Evolutionary conservation across 495 filamentous ascomycete species (phyloP).

Genomic region (Penicillium roqueforti): DNA sequence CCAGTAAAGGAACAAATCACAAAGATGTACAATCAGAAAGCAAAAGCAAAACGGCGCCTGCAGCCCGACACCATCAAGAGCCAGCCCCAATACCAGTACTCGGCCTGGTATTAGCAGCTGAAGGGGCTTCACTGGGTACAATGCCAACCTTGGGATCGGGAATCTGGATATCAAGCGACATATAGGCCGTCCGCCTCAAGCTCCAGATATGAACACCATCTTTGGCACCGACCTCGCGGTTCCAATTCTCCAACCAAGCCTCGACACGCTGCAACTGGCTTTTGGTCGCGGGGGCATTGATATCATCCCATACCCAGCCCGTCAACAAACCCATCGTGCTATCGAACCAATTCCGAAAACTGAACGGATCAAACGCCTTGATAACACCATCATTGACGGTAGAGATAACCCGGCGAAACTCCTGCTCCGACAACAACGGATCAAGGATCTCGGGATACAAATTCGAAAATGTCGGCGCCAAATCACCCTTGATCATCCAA

Average conservation of each 20-base stretch:
- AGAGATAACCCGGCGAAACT: constrained; percentile 75
- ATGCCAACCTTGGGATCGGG: constrained; percentile 69
- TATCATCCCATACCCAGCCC: constrained; percentile 90
- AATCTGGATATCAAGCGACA: constrained; percentile 85
- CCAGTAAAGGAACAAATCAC: constrained; percentile 18
- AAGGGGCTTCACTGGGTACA: constrained; percentile 38
- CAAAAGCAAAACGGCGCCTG: not conserved
- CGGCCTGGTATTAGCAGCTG: constrained; percentile 38
- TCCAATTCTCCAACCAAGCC: constrained; percentile 77
- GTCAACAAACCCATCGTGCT: constrained; percentile 71
- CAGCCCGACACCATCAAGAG: constrained; percentile 10
- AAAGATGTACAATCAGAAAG: constrained; percentile 19
- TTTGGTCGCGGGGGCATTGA: constrained; percentile 71
- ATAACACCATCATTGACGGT: constrained; percentile 70
- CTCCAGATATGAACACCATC: constrained; percentile 68
- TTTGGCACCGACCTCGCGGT: constrained; percentile 54
- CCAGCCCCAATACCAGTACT: constrained; percentile 30
- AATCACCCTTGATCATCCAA: constrained; percentile 84
- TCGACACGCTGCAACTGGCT: constrained; percentile 62
- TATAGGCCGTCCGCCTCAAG: constrained; percentile 77
- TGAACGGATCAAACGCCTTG: constrained; percentile 70
- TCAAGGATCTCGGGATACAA: constrained; percentile 94
- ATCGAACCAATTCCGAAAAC: constrained; percentile 67
- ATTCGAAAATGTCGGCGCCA: constrained; percentile 91
- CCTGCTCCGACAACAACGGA: constrained; percentile 71